Evolutionary conservation across 2,329 filamentous ascomycete species (phyloP), one percentile per base, ranked within the genome.

Genomic region (Hypomyces perniciosus): DNA sequence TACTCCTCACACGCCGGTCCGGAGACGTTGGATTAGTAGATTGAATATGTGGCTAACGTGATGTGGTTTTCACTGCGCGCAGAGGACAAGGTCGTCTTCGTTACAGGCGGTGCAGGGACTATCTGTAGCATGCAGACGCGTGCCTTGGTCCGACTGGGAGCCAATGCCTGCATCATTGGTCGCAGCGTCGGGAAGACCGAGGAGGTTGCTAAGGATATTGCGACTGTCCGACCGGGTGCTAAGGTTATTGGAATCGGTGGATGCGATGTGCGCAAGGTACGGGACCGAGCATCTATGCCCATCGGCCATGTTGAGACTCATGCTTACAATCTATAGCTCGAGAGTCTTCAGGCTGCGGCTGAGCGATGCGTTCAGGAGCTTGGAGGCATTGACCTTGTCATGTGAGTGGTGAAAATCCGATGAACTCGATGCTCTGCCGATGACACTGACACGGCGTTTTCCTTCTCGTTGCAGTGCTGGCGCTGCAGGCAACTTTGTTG

Each of bases 111-210:
- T 47, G 90, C 90, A 5, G 92, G 93, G 50, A 86, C 87, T 28
- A 97, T 99, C 64, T 96, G 93, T 74, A 93, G 87, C 61, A 90
- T 88, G 50, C 93, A 97, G 73, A 93, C 95, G 31, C 82, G 90
- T 57, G 93, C 93, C 4, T 76, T 99, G 53, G 90, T 99, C 27
- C 81, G 91, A 56, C 83, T 99, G 6, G 93, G 93, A 48, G 92
- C 90, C 41, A 86, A 97, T 61, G 93, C 93, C 45, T 95, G 88
- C 70, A 97, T 99, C 63, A 81, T 97, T 51, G 93, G 93, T 38
- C 86, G 93, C 59, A 96, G 89, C 66, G 80, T 85, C 41, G 83
- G 89, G 60, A 96, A 96, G 76, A 97, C 92, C 0, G 86, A 93
- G 67, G 70, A 72, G 2, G 85, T 83, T 61, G 93, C 93, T 4